Percentiles rank a stretch among this genome's conserved stretches.
Conservation (phyloP, 441 rosid species). For the Populus hybrid region DNA sequence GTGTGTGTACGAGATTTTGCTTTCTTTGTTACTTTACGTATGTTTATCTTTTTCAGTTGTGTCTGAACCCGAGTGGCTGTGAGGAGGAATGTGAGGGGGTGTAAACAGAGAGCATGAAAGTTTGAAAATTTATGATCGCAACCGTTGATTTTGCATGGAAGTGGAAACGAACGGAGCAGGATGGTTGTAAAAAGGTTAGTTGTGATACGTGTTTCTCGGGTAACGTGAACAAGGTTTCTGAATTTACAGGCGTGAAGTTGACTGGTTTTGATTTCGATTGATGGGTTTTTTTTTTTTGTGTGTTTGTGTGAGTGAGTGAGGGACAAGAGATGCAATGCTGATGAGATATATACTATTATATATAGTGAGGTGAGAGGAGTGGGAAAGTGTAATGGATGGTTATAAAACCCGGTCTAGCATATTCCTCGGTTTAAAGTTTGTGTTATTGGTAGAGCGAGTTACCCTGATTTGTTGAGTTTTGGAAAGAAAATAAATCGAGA, state of each 20-base stretch:
- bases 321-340: no score
- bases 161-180: not conserved
- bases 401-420: no score
- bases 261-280: constrained; percentile 23
- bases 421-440: no score
- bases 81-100: constrained; percentile 15
- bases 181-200: not conserved
- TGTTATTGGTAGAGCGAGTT: no score
- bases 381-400: no score
- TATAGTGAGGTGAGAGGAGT: no score
- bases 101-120: constrained; percentile 28
- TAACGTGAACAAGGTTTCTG: not conserved
- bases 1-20: not conserved
- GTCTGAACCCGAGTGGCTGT: not conserved
- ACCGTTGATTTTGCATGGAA: constrained; percentile 32
- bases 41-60: not conserved
- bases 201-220: constrained; percentile 18
- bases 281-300: constrained; percentile 4
- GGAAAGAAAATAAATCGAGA: no score
- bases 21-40: constrained; percentile 14
- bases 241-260: constrained; percentile 16
- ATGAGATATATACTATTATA: no score
- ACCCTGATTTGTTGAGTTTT: no score
- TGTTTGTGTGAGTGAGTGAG: no score
- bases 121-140: constrained; percentile 29